Percentiles rank a stretch among this genome's conserved stretches.
phyloP scores from a whole-genome alignment of 2,329 filamentous ascomycete species.

The Biscogniauxia marginata region DNA sequence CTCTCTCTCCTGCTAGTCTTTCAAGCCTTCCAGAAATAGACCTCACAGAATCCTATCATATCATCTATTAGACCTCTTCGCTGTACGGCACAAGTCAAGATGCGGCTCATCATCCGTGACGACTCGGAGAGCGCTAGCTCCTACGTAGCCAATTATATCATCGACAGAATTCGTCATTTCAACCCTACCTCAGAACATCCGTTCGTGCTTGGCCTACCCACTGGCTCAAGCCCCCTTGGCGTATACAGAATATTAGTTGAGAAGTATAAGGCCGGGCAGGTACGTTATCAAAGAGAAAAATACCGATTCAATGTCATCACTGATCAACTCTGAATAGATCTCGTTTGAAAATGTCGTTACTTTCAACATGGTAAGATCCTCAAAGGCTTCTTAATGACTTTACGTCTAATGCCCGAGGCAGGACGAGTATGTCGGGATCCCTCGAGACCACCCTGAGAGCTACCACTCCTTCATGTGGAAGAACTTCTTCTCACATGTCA shows the following conservation, averaged over 20 bases:
- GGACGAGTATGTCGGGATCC: constrained; percentile 85
- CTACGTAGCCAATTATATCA: constrained; percentile 80
- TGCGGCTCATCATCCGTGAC: constrained; percentile 83
- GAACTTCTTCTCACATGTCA: constrained; percentile 83
- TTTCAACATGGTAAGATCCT: constrained; percentile 74
- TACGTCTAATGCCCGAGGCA: constrained; percentile 30
- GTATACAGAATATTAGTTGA: constrained; percentile 76
- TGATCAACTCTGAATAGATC: constrained; percentile 52
- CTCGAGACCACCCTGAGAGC: constrained; percentile 78
- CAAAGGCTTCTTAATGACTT: neutral
- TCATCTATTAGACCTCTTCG: constrained; percentile 11
- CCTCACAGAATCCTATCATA: constrained; percentile 11
- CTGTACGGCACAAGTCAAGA: constrained; percentile 39
- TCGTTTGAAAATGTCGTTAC: constrained; percentile 88
- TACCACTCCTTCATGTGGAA: constrained; percentile 95
- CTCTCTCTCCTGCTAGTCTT: constrained; percentile 1
- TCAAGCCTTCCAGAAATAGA: neutral
- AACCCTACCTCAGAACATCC: constrained; percentile 68
- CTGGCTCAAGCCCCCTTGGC: constrained; percentile 75
- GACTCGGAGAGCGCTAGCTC: constrained; percentile 65
- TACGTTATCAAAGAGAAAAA: constrained; percentile 28
- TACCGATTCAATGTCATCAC: neutral
- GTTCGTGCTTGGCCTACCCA: constrained; percentile 81
- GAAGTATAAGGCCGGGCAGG: constrained; percentile 65
- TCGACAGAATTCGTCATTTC: constrained; percentile 78